Evolutionary conservation across 1,284 basidiomycete species (phyloP).

Genomic region (Agroathelia rolfsii): DNA sequence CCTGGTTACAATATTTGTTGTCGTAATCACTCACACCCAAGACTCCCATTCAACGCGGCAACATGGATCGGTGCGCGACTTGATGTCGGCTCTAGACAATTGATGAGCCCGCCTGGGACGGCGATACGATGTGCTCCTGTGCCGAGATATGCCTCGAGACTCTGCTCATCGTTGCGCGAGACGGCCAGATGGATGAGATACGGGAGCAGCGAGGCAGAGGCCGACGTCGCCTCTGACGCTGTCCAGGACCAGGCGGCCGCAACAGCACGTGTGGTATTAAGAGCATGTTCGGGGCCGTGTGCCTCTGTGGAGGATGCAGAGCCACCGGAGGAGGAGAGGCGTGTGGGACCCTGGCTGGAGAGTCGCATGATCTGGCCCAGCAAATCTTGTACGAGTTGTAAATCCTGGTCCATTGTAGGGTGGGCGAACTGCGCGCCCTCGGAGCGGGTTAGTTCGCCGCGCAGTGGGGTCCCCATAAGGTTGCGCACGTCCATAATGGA

Average conservation of each 20-base stretch:
- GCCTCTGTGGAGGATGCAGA: constrained; percentile 16
- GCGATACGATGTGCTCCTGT: constrained; percentile 22
- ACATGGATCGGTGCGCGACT: constrained; percentile 75
- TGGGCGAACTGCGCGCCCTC: constrained; percentile 27
- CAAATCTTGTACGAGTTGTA: constrained; percentile 53
- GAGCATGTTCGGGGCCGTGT: constrained; percentile 21
- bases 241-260: constrained; percentile 72
- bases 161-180: constrained; percentile 53
- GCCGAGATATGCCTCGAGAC: constrained; percentile 48
- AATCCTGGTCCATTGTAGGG: constrained; percentile 35
- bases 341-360: constrained; percentile 27
- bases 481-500: constrained; percentile 58
- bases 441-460: constrained; percentile 75
- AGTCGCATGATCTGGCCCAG: constrained; percentile 60
- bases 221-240: constrained; percentile 56
- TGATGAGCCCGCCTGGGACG: constrained; percentile 57
- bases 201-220: constrained; percentile 61
- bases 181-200: constrained; percentile 72
- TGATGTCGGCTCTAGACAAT: constrained; percentile 57
- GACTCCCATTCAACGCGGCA: constrained; percentile 64
- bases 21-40: too few relatives aligned
- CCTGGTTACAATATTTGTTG: too few relatives aligned
- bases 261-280: constrained; percentile 33
- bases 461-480: constrained; percentile 71
- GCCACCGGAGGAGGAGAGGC: constrained; percentile 34